Percentiles rank a stretch among this genome's conserved stretches.
These are phyloP conservation scores for Ophiostoma sp. DNA, from an alignment of 2,329 filamentous ascomycete species.

Conservation along the genomic window DNA sequence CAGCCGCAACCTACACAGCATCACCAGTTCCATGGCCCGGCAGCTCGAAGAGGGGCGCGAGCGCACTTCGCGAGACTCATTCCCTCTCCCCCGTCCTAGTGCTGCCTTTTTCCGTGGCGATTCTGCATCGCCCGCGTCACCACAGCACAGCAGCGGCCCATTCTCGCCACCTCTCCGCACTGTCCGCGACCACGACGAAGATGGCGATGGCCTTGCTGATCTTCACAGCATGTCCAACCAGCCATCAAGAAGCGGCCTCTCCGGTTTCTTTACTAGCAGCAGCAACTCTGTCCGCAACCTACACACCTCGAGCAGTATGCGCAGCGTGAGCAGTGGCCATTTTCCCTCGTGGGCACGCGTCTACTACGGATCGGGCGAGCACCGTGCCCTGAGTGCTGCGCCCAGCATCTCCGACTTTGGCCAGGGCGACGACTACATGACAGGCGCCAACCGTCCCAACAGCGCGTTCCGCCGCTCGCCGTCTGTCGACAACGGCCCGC, in stretches of 20 bases:
- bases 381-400: constrained; percentile 46
- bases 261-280: constrained; percentile 44
- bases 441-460: constrained; percentile 42
- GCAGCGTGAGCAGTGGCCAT: constrained; percentile 32
- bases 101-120: constrained; percentile 38
- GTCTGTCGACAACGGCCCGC: constrained; percentile 47
- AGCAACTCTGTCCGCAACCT: constrained; percentile 44
- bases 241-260: constrained; percentile 51
- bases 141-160: constrained; percentile 48
- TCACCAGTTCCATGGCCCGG: constrained; percentile 49
- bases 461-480: constrained; percentile 44
- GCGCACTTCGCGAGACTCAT: constrained; percentile 30
- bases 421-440: constrained; percentile 13
- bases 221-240: constrained; percentile 49
- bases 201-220: constrained; percentile 59
- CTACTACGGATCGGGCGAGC: constrained; percentile 66
- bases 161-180: constrained; percentile 52
- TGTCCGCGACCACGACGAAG: constrained; percentile 56
- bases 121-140: constrained; percentile 32
- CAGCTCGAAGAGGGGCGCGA: constrained; percentile 38
- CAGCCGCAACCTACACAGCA: constrained; percentile 53
- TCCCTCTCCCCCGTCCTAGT: constrained; percentile 37
- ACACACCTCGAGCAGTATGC: constrained; percentile 45
- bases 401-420: constrained; percentile 39
- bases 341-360: constrained; percentile 57